These are phyloP conservation scores for Ustilago sp. DNA, from an alignment of 1,284 basidiomycete species.

Conservation along the genomic window DNA sequence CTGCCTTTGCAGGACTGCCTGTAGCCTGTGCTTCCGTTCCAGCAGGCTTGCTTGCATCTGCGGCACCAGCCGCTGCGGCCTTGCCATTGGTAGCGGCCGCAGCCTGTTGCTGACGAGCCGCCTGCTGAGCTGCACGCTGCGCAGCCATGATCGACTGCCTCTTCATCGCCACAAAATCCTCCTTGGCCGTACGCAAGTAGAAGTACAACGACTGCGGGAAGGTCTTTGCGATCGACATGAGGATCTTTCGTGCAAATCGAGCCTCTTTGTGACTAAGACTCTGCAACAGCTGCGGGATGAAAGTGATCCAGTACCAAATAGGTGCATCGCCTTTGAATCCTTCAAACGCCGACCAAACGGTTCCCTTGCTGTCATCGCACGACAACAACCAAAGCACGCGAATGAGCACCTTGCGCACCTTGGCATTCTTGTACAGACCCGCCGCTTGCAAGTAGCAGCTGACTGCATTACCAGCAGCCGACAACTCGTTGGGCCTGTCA, in stretches of 20 bases:
- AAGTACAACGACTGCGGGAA: constrained; percentile 98
- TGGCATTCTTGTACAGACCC: constrained; percentile 92
- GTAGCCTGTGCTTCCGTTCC: constrained; percentile 7
- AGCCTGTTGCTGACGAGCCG: constrained; percentile 70
- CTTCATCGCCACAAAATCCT: constrained; percentile 77
- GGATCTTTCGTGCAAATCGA: constrained; percentile 88
- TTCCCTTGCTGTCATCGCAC: constrained; percentile 82
- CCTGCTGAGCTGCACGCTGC: constrained; percentile 70
- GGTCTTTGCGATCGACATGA: constrained; percentile 89
- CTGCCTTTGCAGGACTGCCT: constrained; percentile 32
- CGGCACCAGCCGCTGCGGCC: constrained; percentile 16
- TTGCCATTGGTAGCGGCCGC: constrained; percentile 36
- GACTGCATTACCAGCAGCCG: constrained; percentile 85
- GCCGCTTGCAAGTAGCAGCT: constrained; percentile 98
- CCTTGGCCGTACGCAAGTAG: constrained; percentile 88
- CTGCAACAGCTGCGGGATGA: constrained; percentile 94
- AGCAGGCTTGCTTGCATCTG: constrained; percentile 17
- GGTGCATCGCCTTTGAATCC: constrained; percentile 96
- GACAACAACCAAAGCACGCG: constrained; percentile 97
- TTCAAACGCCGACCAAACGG: constrained; percentile 90
- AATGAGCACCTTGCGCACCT: constrained; percentile 89
- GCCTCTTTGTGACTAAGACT: constrained; percentile 92
- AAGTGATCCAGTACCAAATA: constrained; percentile 98
- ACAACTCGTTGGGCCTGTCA: constrained; percentile 72
- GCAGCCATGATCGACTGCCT: constrained; percentile 57